Base-by-base conservation (phyloP, 2,329 filamentous ascomycete genomes). In the Apiospora saccharicola region DNA sequence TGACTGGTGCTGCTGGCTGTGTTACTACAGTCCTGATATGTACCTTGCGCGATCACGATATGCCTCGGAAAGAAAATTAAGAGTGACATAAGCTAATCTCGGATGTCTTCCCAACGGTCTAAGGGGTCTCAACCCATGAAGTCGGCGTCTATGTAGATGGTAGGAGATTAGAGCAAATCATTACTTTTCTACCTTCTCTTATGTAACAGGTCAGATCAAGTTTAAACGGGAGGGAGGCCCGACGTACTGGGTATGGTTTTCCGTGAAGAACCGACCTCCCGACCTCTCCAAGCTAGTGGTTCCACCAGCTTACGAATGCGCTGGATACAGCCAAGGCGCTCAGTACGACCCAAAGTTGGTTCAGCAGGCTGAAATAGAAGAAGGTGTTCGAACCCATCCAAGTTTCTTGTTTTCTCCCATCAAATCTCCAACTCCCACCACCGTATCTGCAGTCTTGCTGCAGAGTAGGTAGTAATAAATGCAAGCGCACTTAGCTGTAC, bases 241-340 rank as follows among this genome's bases (percentile, higher is more conserved):
- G 30, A 12, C 19, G 53, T 61, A 30, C 26, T 61, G 53, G 53
- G 51, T 22, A 22, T 51, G n/a, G 26, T 61, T 34, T 51, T n/a
- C n/a, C n/a, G 10, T 14, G 12, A 24, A 10, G n/a, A 37, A 22
- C 19, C 7, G 53, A 61, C 53, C 30, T 26, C 26, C 53, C 16
- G 30, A 61, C 30, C 53, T 37, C 16, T 41, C 53, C 53, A 64
- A 64, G 53, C 24, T 34, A 34, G 51, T 34, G 14, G 51, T 41
- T 37, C 53, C 53, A 64, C 30, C 53, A 64, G 53, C 53, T 64
- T 64, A 64, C 53, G 53, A 64, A 13, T 64, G 53, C 53, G 37
- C 7, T 64, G 53, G 53, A 64, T n/a, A 19, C 53, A n/a, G 53
- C 53, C 53, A 64, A 64, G 53, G 16, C 53, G 30, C 30, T 64